Conservation (phyloP, 306 rosid species). For the Begonia masoniana region DNA sequence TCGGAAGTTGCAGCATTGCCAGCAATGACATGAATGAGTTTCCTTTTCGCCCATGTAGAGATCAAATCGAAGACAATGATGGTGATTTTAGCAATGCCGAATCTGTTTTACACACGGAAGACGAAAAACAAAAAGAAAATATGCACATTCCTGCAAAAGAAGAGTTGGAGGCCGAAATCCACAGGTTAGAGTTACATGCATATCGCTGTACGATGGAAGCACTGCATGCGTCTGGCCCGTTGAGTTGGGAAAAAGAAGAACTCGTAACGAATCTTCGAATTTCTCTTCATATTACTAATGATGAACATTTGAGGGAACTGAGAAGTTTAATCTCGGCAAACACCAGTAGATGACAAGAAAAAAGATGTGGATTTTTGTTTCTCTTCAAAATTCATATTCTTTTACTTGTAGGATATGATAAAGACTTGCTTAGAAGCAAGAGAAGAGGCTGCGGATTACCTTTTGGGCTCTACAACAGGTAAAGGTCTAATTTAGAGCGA, state of each 20-base stretch:
- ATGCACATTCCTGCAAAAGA: constrained; percentile 17
- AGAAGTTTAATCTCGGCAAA: constrained; percentile 28
- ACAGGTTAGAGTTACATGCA: constrained; percentile 70
- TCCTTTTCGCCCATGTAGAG: constrained; percentile 21
- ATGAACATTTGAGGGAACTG: constrained; percentile 61
- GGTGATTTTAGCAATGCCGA: constrained; percentile 50
- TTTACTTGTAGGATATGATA: too few relatives aligned
- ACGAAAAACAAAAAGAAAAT: constrained; percentile 13
- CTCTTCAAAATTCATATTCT: too few relatives aligned
- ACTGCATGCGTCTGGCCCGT: constrained; percentile 73
- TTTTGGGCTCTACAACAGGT: background rate
- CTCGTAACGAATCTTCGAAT: constrained; percentile 75
- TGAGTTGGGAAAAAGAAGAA: constrained; percentile 86
- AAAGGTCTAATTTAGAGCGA: too few relatives aligned
- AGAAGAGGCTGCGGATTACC: background rate
- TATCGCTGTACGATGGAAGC: constrained; percentile 46
- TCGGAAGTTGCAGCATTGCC: constrained; percentile 71
- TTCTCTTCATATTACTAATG: constrained; percentile 74
- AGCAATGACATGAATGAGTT: constrained; percentile 24
- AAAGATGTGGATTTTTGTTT: too few relatives aligned
- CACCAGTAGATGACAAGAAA: too few relatives aligned
- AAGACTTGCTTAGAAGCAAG: too few relatives aligned
- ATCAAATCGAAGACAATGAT: constrained; percentile 29
- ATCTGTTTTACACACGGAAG: constrained; percentile 14
- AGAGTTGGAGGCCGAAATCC: constrained; percentile 29